A percentile compares a stretch with the other conserved stretches of the same genome.
Conservation (phyloP, 805 yeast species). For the Sugiyamaella smithiae region DNA sequence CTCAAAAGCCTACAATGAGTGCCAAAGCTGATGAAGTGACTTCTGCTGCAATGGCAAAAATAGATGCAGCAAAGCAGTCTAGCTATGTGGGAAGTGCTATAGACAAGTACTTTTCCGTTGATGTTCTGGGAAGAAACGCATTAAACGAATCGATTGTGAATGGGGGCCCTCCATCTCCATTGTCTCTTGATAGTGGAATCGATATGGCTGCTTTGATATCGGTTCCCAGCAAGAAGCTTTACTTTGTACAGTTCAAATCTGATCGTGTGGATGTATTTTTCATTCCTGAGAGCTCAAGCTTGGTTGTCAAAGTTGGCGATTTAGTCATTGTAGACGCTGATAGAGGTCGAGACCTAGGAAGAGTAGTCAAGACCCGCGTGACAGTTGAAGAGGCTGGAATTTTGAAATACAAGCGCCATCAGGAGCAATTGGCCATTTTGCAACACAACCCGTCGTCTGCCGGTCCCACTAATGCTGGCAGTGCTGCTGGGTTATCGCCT, state of each 20-base stretch:
- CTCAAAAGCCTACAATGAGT: neutral
- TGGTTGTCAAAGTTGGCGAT: conserved; percentile 51
- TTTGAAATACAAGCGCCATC: conserved; percentile 61
- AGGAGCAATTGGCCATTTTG: conserved; percentile 68
- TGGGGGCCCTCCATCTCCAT: conserved; percentile 4
- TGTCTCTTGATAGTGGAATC: conserved; percentile 4
- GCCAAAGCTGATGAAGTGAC: neutral
- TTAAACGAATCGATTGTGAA: conserved; percentile 11
- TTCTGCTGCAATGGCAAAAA: conserved; percentile 6
- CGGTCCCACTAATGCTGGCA: conserved; percentile 18
- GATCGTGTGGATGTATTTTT: conserved; percentile 78
- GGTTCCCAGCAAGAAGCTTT: conserved; percentile 40
- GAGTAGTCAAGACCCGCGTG: conserved; percentile 55
- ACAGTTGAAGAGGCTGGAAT: conserved; percentile 64
- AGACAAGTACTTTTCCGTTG: conserved; percentile 20
- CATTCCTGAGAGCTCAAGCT: conserved; percentile 44
- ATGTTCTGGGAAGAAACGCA: conserved; percentile 21
- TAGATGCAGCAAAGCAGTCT: conserved; percentile 11
- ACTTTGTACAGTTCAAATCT: conserved; percentile 71
- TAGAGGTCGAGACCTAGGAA: conserved; percentile 74
- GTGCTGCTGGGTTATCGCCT: neutral
- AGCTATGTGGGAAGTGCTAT: neutral
- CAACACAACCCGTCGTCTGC: conserved; percentile 38
- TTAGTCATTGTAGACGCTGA: conserved; percentile 83
- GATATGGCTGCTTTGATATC: conserved; percentile 20